These are phyloP conservation scores for Penicillium goetzii DNA, from an alignment of 495 filamentous ascomycete genomes.

Conservation along the genomic window DNA sequence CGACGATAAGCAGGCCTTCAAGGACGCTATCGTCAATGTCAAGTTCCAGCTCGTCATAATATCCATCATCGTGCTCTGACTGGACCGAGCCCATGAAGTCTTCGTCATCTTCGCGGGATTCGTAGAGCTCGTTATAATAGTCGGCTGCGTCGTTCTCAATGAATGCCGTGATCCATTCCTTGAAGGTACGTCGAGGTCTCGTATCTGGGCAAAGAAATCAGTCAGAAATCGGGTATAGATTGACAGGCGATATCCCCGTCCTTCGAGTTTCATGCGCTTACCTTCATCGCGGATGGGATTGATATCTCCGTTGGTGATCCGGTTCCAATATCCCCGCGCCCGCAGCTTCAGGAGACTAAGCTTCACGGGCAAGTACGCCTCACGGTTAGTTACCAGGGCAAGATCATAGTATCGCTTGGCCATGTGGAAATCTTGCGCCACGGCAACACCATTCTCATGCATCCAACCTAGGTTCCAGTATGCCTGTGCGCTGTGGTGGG, in stretches of 20 bases:
- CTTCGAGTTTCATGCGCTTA: constrained; percentile 38
- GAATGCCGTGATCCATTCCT: constrained; percentile 84
- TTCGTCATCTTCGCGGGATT: constrained; percentile 62
- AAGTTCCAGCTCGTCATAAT: constrained; percentile 64
- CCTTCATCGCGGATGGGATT: constrained; percentile 87
- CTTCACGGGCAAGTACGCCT: constrained; percentile 93
- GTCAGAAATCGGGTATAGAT: neutral
- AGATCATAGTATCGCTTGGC: constrained; percentile 96
- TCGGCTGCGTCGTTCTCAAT: constrained; percentile 69
- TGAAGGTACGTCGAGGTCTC: constrained; percentile 72
- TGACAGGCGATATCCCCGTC: neutral
- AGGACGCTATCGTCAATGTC: constrained; percentile 74
- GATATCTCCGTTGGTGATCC: constrained; percentile 81
- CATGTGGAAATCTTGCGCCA: constrained; percentile 95
- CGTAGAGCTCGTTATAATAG: constrained; percentile 55
- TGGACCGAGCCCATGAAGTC: constrained; percentile 56
- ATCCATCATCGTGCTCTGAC: constrained; percentile 59
- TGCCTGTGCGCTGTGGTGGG: constrained; percentile 88
- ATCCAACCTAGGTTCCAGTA: constrained; percentile 99
- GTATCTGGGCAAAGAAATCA: constrained; percentile 46
- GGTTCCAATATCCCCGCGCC: constrained; percentile 88
- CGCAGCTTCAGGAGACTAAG: constrained; percentile 86
- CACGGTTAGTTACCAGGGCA: constrained; percentile 84
- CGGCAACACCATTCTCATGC: constrained; percentile 95
- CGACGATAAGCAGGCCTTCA: constrained; percentile 84